Percentiles rank a stretch among this genome's conserved stretches.
Evolutionary conservation across 2,329 filamentous ascomycete genomes (phyloP).

Genomic region (Epichloe festucae): DNA sequence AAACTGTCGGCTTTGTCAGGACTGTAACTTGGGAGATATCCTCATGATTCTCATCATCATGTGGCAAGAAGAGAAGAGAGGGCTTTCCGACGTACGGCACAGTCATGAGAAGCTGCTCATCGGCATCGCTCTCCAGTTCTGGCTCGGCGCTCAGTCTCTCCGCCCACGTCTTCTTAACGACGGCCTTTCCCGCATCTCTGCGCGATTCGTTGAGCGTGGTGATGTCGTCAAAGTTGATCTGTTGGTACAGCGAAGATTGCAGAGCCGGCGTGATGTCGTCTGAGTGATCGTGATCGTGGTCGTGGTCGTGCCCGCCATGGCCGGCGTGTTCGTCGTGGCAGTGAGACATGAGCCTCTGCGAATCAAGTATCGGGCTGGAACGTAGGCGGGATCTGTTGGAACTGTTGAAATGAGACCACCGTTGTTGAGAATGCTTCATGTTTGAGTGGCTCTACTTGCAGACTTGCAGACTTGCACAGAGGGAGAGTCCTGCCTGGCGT

Average conservation of each 20-base stretch:
- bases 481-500: too few relatives aligned
- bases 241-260: conserved; percentile 80
- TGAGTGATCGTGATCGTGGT: conserved; percentile 66
- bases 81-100: conserved; percentile 55
- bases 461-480: too few relatives aligned
- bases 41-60: not conserved
- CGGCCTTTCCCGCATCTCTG: conserved; percentile 53
- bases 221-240: conserved; percentile 81
- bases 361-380: not conserved
- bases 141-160: conserved; percentile 60
- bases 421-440: too few relatives aligned
- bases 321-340: conserved; percentile 41
- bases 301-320: conserved; percentile 35
- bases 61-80: not conserved
- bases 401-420: too few relatives aligned
- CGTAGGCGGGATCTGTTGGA: too few relatives aligned
- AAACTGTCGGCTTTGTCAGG: conserved; percentile 44
- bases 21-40: too few relatives aligned
- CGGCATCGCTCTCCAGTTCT: conserved; percentile 72
- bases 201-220: conserved; percentile 71
- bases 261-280: conserved; percentile 88
- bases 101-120: conserved; percentile 88
- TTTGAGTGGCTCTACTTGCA: too few relatives aligned
- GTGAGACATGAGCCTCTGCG: conserved; percentile 24
- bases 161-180: conserved; percentile 85